Evolutionary conservation across 2,329 filamentous ascomycete species (phyloP), one percentile per base, ranked within the genome.

Genomic region (Pseudonectria buxi): DNA sequence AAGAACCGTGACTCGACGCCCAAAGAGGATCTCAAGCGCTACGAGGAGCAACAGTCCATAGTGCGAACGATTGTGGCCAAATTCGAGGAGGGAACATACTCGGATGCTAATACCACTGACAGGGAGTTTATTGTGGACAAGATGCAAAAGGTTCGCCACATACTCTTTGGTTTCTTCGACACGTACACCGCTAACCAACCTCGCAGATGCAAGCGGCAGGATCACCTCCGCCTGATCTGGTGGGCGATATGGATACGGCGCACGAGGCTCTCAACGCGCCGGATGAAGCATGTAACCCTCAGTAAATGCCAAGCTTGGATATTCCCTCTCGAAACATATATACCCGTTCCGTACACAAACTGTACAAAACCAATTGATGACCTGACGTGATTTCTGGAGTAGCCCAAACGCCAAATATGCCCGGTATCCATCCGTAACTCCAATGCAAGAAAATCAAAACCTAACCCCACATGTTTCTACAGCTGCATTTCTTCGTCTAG

Each of bases 141-240:
- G 58, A 98, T 98, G 92, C 90, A 96, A 62, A 90, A 90, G 80
- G 90, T 95, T 62, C 58, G 73, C 36, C 15, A 15, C 14, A 29
- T 6, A 12, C 16, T 4, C 24, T 33, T 18, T 35, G 24, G 44
- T 32, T 31, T 15, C 10, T 15, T 3, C 29, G 10, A n/a, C 9
- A 26, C 4, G 14, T 27, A 33, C 14, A 22, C 29, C 10, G 35
- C 31, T 41, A 14, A 45, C 34, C 28, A 16, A 14, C 30, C 33
- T 10, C 29, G 24, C 36, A 95, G 90, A 98, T 98, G 92, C 92
- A 98, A 89, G 82, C 82, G 33, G 83, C 84, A 42, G 92, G 92
- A 9, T 88, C 86, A 14, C 92, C 92, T 29, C 92, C 92, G 1
- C 74, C 86, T 26, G 92, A 96, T 59, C 68, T 98, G 13, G 84